Percentiles rank a stretch among this genome's conserved stretches.
Conservation (phyloP, 2,329 filamentous ascomycete species). For the Penicillium sp. region DNA sequence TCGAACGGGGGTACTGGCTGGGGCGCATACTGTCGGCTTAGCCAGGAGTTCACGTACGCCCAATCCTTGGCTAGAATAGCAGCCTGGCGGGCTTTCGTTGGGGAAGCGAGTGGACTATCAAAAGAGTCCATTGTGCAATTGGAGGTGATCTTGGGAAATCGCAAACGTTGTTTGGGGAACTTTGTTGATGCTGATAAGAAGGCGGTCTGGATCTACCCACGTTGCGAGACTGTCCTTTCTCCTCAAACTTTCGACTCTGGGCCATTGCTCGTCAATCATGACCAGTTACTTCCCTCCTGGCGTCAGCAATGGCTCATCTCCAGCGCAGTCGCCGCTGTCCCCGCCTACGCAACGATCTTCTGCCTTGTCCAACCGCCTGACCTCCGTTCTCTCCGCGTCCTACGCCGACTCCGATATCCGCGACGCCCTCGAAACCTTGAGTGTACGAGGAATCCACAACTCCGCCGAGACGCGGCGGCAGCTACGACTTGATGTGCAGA, state of each 20-base stretch:
- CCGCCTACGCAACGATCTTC: constrained; percentile 45
- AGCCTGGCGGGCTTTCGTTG: constrained; percentile 65
- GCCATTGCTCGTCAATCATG: constrained; percentile 24
- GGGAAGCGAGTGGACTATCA: constrained; percentile 52
- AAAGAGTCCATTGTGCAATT: constrained; percentile 20
- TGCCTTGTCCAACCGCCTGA: constrained; percentile 75
- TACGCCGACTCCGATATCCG: constrained; percentile 90
- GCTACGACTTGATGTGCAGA: constrained; percentile 76
- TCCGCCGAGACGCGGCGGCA: constrained; percentile 73
- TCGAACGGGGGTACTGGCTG: constrained; percentile 69
- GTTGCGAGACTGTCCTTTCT: constrained; percentile 18
- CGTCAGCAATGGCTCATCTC: constrained; percentile 26
- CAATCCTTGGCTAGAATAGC: constrained; percentile 84
- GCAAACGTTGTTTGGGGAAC: constrained; percentile 1
- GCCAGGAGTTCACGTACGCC: constrained; percentile 82
- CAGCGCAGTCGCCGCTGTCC: constrained; percentile 28
- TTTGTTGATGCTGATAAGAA: constrained; percentile 20
- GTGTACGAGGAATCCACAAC: constrained; percentile 66
- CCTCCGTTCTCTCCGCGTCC: constrained; percentile 80
- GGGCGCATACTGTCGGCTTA: constrained; percentile 63
- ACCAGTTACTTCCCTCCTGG: constrained; percentile 33
- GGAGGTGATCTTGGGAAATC: neutral
- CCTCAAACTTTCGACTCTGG: constrained; percentile 15
- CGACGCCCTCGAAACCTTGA: constrained; percentile 73
- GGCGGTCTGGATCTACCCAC: constrained; percentile 22